These are phyloP conservation scores for Chlorencoelia australis DNA, from an alignment of 2,329 filamentous ascomycete genomes.

Conservation along the genomic window DNA sequence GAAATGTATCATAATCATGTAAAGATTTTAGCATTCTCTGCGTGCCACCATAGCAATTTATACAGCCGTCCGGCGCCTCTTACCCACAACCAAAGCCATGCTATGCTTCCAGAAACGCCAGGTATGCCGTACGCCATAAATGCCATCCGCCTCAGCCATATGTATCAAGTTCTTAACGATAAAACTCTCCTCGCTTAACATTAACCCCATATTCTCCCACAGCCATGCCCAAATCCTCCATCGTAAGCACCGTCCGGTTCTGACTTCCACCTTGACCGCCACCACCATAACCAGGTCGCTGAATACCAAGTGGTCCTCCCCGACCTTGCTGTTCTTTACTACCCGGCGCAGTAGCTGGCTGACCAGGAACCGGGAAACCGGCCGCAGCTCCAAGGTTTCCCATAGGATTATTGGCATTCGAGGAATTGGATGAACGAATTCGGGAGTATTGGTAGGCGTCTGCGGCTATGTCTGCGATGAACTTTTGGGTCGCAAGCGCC, in stretches of 20 bases:
- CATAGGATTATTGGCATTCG: conserved; percentile 82
- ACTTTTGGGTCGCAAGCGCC: conserved; percentile 96
- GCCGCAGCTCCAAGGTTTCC: conserved; percentile 70
- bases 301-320: conserved; percentile 40
- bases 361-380: conserved; percentile 56
- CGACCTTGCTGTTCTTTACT: conserved; percentile 44
- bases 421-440: conserved; percentile 84
- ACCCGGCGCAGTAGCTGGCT: conserved; percentile 45
- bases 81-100: too few relatives aligned
- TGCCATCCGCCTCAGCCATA: neutral
- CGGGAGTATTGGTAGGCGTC: conserved; percentile 97
- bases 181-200: conserved; percentile 95
- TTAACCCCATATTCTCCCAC: conserved; percentile 97
- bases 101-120: too few relatives aligned
- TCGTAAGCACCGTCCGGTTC: conserved; percentile 88
- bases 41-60: too few relatives aligned
- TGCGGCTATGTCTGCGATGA: conserved; percentile 93
- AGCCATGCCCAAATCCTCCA: conserved; percentile 98
- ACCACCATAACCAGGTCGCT: conserved; percentile 72
- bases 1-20: too few relatives aligned
- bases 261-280: conserved; percentile 82
- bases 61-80: too few relatives aligned
- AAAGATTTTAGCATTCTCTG: too few relatives aligned
- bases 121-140: conserved; percentile 16
- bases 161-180: conserved; percentile 46